Percentiles rank a stretch among this genome's conserved stretches.
These are phyloP conservation scores for Solanum sitiens DNA, from an alignment of 257 asterid species.

Conservation along the genomic window DNA sequence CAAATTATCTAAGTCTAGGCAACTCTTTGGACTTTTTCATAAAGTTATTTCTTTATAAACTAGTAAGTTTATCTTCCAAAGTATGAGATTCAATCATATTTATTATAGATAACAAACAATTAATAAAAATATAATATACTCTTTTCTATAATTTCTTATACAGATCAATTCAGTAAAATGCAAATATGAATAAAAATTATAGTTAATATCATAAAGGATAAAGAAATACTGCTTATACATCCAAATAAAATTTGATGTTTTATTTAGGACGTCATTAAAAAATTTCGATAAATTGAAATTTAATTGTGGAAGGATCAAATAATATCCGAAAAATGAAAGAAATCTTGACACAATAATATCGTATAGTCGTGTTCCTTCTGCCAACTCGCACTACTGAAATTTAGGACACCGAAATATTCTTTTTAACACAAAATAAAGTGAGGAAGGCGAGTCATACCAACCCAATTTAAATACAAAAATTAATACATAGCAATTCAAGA, in stretches of 20 bases:
- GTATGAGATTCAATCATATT: neutral
- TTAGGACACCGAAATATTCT: neutral
- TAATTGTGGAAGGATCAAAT: neutral
- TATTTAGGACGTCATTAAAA: neutral
- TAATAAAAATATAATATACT: neutral
- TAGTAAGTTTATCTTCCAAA: neutral
- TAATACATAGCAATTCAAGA: no score
- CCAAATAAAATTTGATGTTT: neutral
- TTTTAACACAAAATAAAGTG: neutral
- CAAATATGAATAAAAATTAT: neutral
- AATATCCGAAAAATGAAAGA: neutral
- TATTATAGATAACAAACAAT: neutral
- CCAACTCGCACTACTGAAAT: neutral
- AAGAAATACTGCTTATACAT: neutral
- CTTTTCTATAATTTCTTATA: neutral
- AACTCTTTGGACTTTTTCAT: neutral
- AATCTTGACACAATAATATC: neutral
- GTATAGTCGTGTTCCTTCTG: neutral
- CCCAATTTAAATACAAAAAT: neutral
- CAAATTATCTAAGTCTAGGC: neutral
- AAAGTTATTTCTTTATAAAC: neutral
- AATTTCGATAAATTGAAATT: neutral
- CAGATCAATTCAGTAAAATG: no score
- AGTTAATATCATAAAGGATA: neutral
- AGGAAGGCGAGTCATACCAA: neutral